A percentile compares a stretch with the other conserved stretches of the same genome.
Conservation (phyloP, 1,284 basidiomycete species). For the Mycena citricolor region DNA sequence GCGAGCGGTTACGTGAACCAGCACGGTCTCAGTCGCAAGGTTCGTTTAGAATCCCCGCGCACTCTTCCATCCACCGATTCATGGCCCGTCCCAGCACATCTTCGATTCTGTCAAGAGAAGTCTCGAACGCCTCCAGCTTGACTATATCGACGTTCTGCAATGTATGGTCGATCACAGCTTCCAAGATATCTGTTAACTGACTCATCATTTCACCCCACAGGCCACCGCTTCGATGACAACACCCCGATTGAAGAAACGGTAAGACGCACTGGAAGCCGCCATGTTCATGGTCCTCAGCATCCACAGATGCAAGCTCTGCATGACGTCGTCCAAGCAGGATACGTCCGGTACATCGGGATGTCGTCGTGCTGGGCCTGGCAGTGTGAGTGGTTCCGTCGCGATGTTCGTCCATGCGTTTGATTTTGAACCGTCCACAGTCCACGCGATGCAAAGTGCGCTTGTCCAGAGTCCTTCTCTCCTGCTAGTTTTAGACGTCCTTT, state of each 20-base stretch:
- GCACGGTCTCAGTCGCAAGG: constrained; percentile 39
- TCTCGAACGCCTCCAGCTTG: constrained; percentile 45
- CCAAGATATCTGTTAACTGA: not conserved
- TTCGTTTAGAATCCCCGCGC: constrained; percentile 4
- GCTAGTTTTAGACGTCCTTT: not conserved
- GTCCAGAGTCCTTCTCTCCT: not conserved
- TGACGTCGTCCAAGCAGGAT: constrained; percentile 36
- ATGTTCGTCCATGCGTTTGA: not conserved
- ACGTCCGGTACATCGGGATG: constrained; percentile 37
- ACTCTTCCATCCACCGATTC: constrained; percentile 13
- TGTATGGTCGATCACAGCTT: constrained; percentile 26
- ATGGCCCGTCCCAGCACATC: constrained; percentile 37
- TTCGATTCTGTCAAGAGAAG: constrained; percentile 52
- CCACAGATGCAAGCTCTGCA: constrained; percentile 31
- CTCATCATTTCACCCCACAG: constrained; percentile 24
- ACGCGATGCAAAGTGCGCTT: constrained; percentile 21
- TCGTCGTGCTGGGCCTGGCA: constrained; percentile 21
- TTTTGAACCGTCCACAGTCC: constrained; percentile 5
- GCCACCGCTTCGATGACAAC: constrained; percentile 56
- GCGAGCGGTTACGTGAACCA: constrained; percentile 38
- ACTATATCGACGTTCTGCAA: constrained; percentile 52
- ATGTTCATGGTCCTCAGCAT: not conserved
- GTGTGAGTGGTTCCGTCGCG: constrained; percentile 8
- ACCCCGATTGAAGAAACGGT: constrained; percentile 57
- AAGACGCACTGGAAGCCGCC: constrained; percentile 1